phyloP scores from a whole-genome alignment of 768 basidiomycete genomes.

The Sporobolomyces roseus region DNA sequence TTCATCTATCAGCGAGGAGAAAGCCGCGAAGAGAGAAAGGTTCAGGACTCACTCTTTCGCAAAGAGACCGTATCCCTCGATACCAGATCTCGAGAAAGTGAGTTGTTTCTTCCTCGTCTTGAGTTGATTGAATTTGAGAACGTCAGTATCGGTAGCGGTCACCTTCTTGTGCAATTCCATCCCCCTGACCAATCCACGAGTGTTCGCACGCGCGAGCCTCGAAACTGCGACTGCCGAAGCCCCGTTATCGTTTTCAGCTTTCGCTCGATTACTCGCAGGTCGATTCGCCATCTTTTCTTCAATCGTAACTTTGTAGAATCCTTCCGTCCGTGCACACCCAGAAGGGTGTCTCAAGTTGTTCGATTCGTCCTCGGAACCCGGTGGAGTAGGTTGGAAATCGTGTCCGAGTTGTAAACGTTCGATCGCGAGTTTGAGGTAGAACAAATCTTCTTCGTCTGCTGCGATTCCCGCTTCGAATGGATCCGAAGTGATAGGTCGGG shows the following conservation, averaged over 20 bases:
- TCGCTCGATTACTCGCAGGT: constrained; percentile 72
- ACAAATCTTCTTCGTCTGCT: constrained; percentile 52
- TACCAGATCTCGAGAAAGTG: constrained; percentile 87
- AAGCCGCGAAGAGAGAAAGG: constrained; percentile 46
- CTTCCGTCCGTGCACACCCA: constrained; percentile 87
- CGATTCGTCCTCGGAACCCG: constrained; percentile 39
- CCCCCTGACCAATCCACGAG: constrained; percentile 82
- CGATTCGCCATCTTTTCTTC: constrained; percentile 42
- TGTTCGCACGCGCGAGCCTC: constrained; percentile 79
- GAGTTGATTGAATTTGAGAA: constrained; percentile 90
- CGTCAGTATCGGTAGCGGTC: constrained; percentile 63
- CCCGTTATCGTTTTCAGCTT: constrained; percentile 51
- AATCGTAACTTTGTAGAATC: constrained; percentile 76
- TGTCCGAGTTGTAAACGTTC: constrained; percentile 40
- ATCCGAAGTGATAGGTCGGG: constrained; percentile 32
- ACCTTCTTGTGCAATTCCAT: constrained; percentile 82
- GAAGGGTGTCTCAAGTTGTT: constrained; percentile 60
- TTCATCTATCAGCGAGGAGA: not conserved
- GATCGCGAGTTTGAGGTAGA: constrained; percentile 49
- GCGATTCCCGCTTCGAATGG: constrained; percentile 48
- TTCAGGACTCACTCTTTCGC: constrained; percentile 68
- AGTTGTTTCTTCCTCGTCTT: constrained; percentile 94
- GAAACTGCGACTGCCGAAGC: constrained; percentile 61
- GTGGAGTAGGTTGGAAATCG: constrained; percentile 35
- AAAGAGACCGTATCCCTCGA: constrained; percentile 95